Conservation (phyloP, 441 rosid genomes). For the Pelargonium fulgidum region DNA sequence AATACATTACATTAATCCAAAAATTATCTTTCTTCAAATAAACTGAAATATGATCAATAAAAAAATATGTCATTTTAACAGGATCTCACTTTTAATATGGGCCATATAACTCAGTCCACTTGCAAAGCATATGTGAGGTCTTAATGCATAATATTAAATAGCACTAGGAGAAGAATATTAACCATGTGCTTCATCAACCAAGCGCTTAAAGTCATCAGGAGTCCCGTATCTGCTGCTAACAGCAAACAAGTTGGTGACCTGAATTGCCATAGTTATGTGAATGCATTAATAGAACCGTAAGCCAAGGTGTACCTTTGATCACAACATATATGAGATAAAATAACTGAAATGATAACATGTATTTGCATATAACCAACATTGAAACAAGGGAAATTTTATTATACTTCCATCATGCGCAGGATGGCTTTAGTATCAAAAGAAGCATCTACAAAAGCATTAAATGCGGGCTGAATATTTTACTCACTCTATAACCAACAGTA, state of each 20-base stretch:
- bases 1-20: neutral
- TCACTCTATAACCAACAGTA: slow-evolving; percentile 86
- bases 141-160: slow-evolving; percentile 8
- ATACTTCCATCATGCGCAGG: neutral
- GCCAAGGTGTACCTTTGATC: neutral
- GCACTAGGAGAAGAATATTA: slow-evolving; percentile 22
- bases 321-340: neutral
- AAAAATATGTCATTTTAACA: neutral
- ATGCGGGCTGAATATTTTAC: slow-evolving; percentile 23
- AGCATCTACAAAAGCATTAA: neutral
- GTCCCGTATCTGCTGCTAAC: slow-evolving; percentile 92
- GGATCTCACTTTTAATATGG: slow-evolving; percentile 2
- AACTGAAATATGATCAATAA: neutral
- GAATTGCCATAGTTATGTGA: slow-evolving; percentile 28
- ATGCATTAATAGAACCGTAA: slow-evolving; percentile 11
- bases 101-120: slow-evolving; percentile 7
- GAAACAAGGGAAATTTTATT: neutral
- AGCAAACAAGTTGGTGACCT: slow-evolving; percentile 89
- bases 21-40: neutral
- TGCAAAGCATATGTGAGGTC: slow-evolving; percentile 16
- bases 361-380: neutral
- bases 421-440: neutral
- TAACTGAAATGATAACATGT: slow-evolving; percentile 6
- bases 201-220: slow-evolving; percentile 87
- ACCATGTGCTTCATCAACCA: slow-evolving; percentile 98